Evolutionary conservation across 2,329 filamentous ascomycete genomes (phyloP).

Genomic region (Colletotrichum sp.): DNA sequence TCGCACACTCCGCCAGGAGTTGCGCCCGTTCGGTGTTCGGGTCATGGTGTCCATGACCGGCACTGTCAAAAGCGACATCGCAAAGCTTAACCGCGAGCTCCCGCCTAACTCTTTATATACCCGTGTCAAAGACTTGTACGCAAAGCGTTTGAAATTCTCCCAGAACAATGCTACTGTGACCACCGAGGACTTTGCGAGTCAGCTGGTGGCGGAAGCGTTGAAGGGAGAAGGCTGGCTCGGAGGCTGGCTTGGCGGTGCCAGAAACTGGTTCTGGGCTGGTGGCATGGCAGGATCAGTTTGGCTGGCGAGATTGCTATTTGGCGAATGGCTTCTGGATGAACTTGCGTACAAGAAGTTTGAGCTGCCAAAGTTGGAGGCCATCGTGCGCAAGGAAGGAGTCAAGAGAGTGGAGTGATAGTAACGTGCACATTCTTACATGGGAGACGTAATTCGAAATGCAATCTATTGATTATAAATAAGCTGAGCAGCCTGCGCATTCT

Average conservation of each 20-base stretch:
- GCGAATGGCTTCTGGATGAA: constrained; percentile 29
- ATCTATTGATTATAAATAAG: not conserved
- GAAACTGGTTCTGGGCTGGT: constrained; percentile 38
- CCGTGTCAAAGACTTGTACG: constrained; percentile 49
- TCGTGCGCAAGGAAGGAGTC: constrained; percentile 9
- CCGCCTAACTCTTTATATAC: constrained; percentile 51
- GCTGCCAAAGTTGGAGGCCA: constrained; percentile 37
- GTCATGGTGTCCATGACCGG: constrained; percentile 63
- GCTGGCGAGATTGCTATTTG: constrained; percentile 30
- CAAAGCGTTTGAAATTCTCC: constrained; percentile 49
- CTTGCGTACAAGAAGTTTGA: constrained; percentile 38
- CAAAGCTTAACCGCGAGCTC: constrained; percentile 43
- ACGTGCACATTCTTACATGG: not conserved
- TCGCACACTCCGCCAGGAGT: constrained; percentile 56
- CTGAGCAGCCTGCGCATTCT: not conserved
- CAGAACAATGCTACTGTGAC: constrained; percentile 51
- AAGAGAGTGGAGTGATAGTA: not conserved
- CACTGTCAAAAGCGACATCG: constrained; percentile 56
- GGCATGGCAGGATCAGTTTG: constrained; percentile 32
- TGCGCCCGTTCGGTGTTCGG: constrained; percentile 57
- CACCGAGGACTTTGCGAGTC: constrained; percentile 46
- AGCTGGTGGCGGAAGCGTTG: constrained; percentile 47
- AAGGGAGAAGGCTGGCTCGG: constrained; percentile 39
- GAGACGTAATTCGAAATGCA: not conserved
- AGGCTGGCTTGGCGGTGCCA: constrained; percentile 33